A percentile compares a stretch with the other conserved stretches of the same genome.
phyloP scores from a whole-genome alignment of 2,329 filamentous ascomycete genomes.

The Colletotrichum sp. region DNA sequence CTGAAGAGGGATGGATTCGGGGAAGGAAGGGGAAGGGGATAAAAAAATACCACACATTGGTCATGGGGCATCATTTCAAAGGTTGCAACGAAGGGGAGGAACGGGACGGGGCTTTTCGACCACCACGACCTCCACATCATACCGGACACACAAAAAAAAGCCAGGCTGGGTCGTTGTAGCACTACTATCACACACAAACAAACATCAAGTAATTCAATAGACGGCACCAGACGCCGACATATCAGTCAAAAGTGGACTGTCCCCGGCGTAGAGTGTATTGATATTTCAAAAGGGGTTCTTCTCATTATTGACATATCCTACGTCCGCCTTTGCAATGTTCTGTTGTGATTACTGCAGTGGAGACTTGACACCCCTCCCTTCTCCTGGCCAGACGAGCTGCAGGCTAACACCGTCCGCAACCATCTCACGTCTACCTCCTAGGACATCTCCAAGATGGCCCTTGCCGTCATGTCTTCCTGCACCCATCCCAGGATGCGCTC shows the following conservation, averaged over 20 bases:
- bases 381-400: not conserved
- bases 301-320: not conserved
- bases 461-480: conserved; percentile 59
- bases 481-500: conserved; percentile 73
- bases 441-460: conserved; percentile 38
- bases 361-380: not conserved
- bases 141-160: conserved; percentile 1
- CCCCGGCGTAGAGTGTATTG: not conserved
- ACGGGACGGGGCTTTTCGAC: not conserved
- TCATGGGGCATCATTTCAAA: conserved; percentile 2
- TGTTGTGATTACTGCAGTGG: not conserved
- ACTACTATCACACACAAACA: not conserved
- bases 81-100: conserved; percentile 17
- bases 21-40: not conserved
- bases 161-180: conserved; percentile 16
- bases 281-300: not conserved
- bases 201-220: conserved; percentile 15
- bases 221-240: conserved; percentile 4
- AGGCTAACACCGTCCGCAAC: not conserved
- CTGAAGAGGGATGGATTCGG: conserved; percentile 3
- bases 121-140: conserved; percentile 5
- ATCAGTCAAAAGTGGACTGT: not conserved
- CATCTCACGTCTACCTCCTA: not conserved
- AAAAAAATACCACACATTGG: conserved; percentile 19
- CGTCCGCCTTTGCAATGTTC: not conserved